A percentile compares a stretch with the other conserved stretches of the same genome.
These are phyloP conservation scores for Trebouxia gelatinosa DNA, from an alignment of 163 green algal genomes.

Conservation along the genomic window DNA sequence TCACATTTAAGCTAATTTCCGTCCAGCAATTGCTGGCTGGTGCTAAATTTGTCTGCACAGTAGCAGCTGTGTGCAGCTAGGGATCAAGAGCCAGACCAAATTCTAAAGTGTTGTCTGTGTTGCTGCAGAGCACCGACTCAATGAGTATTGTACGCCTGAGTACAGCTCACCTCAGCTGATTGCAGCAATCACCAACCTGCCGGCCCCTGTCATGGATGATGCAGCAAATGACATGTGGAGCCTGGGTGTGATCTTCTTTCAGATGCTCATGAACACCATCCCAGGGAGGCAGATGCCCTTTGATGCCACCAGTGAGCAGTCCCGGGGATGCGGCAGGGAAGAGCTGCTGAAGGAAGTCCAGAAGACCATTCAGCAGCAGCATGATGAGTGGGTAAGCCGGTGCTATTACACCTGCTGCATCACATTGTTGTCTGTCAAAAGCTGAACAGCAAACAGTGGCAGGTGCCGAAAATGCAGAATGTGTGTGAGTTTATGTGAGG, in stretches of 20 bases:
- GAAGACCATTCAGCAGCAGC: slow-evolving; percentile 6
- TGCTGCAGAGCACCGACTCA: background rate
- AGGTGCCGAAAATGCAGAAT: too few species aligned
- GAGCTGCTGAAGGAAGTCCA: slow-evolving; percentile 3
- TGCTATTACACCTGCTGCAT: too few species aligned
- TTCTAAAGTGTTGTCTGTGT: too few species aligned
- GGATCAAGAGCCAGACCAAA: too few species aligned
- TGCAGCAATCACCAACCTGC: slow-evolving; percentile 6
- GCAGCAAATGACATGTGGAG: slow-evolving; percentile 1
- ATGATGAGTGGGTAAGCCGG: slow-evolving; percentile 5
- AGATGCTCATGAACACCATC: slow-evolving; percentile 5
- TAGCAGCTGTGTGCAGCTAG: background rate
- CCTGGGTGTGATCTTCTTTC: slow-evolving; percentile 4
- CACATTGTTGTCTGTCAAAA: too few species aligned
- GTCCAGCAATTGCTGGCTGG: background rate
- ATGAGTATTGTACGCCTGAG: slow-evolving; percentile 23
- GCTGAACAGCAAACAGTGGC: too few species aligned
- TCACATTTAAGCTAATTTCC: background rate
- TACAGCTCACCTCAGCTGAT: slow-evolving; percentile 23
- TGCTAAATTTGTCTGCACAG: background rate
- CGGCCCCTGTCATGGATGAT: slow-evolving; percentile 19
- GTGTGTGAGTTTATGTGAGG: too few species aligned
- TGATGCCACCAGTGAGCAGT: background rate
- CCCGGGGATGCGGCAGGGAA: background rate
- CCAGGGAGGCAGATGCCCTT: background rate